Base-by-base conservation (phyloP, 2,329 filamentous ascomycete genomes). In the Colletotrichum noveboracense region DNA sequence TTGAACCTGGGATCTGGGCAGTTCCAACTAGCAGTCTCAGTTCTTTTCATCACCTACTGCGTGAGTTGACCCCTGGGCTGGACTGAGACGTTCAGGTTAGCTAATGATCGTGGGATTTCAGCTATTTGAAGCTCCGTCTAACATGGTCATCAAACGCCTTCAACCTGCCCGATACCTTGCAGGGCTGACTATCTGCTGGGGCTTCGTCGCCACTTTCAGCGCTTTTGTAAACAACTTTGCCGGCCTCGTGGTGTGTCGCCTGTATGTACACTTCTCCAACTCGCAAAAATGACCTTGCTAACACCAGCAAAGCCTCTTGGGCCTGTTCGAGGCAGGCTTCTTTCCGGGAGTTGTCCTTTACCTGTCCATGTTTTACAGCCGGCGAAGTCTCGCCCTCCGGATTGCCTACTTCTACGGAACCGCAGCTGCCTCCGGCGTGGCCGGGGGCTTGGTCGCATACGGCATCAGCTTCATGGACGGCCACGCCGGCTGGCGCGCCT, bases 391-490 rank as follows among this genome's bases (percentile, higher is more conserved):
- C 7, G 91, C 91, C 0, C 83, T 93, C 5, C 89, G 92, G 2
- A 90, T 93, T 3, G 90, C 90, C 9, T 93, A 93, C 77, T 86
- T 94, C 3, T 93, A 93, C 80, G 87, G 90, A 12, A 88, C 87
- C 4, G 88, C 91, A 3, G 91, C 92, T 0, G 82, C 93, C 2
- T 91, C 92, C 0, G 93, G 93, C 7, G 91, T 92, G 1, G 92
- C 87, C 66, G 92, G 92, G 26, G 93, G 93, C 1, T 86, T 94
- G 0, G 86, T 94, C 1, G 93, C 92, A 0, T 93, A 92, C 70
- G 92, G 86, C 0, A 92, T 94, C 75, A 90, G 91, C 0, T 90
- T 90, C 79, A 91, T 94, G 87, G 88, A 93, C 72, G 91, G 91
- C 1, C 80, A 89, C 12, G 83, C 85, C 1, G 91, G 91, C 3